phyloP scores from a whole-genome alignment of 768 basidiomycete genomes.

The Hirschioporus abietinus region DNA sequence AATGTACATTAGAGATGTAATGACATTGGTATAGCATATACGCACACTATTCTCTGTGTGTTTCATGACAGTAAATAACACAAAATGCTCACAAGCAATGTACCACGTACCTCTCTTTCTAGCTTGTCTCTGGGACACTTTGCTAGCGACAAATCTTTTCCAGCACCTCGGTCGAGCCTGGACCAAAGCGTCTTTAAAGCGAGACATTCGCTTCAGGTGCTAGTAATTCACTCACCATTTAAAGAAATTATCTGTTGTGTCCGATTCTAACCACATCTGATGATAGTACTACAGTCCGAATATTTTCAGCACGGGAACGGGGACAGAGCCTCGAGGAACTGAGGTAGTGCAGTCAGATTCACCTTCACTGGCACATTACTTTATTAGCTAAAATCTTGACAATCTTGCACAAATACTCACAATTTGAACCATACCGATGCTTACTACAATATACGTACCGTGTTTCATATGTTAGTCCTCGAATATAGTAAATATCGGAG shows the following conservation, averaged over 20 bases:
- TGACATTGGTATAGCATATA: not conserved
- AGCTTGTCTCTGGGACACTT: slow-evolving; percentile 56
- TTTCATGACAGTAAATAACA: not conserved
- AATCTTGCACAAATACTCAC: slow-evolving; percentile 29
- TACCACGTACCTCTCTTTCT: slow-evolving; percentile 46
- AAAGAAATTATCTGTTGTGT: slow-evolving; percentile 66
- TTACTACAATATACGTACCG: slow-evolving; percentile 29
- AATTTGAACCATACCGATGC: slow-evolving; percentile 59
- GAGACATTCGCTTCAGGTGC: not conserved
- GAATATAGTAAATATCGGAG: not conserved
- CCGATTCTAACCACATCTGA: slow-evolving; percentile 48
- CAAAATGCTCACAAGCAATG: slow-evolving; percentile 7
- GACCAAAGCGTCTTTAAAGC: not conserved
- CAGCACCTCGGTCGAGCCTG: slow-evolving; percentile 63
- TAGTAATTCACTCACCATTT: slow-evolving; percentile 41
- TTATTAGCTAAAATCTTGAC: not conserved
- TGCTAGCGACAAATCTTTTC: slow-evolving; percentile 48
- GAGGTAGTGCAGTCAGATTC: not conserved
- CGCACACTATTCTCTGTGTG: slow-evolving; percentile 40
- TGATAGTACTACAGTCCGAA: slow-evolving; percentile 46
- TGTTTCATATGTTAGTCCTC: not conserved
- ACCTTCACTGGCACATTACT: slow-evolving; percentile 37
- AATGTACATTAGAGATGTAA: not conserved
- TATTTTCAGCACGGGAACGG: not conserved
- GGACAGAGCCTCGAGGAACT: not conserved